Percentiles rank a stretch among this genome's conserved stretches.
phyloP scores from a whole-genome alignment of 257 asterid species.

The Solanum bulbocastanum region DNA sequence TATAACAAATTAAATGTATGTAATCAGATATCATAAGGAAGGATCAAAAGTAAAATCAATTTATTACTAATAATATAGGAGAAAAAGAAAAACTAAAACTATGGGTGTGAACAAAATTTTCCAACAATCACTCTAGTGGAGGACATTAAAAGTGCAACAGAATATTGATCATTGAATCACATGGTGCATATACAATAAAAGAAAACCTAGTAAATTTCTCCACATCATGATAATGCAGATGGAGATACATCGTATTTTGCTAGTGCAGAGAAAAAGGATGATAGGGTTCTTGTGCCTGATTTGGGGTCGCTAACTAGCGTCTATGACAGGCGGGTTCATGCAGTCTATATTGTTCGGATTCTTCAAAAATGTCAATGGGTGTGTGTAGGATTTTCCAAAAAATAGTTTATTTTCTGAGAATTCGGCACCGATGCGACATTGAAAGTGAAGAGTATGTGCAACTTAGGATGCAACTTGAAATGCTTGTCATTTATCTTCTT shows the following conservation, averaged over 20 bases:
- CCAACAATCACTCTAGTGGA: not conserved
- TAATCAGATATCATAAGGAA: too few relatives aligned
- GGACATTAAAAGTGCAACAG: not conserved
- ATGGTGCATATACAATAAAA: not conserved
- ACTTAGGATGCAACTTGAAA: not conserved
- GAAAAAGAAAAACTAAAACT: too few relatives aligned
- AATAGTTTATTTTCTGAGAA: not conserved
- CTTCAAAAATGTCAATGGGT: not conserved
- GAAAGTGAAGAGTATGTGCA: too few relatives aligned
- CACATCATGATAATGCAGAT: not conserved
- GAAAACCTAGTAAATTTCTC: not conserved
- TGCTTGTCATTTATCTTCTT: not conserved
- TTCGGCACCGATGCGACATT: not conserved
- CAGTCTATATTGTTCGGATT: too few relatives aligned
- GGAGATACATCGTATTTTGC: constrained; percentile 52
- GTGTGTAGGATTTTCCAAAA: not conserved
- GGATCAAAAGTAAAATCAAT: too few relatives aligned
- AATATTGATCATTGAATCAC: too few relatives aligned
- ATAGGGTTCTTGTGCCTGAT: constrained; percentile 91
- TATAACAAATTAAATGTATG: too few relatives aligned
- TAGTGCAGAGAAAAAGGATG: constrained; percentile 97
- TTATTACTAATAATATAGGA: too few relatives aligned
- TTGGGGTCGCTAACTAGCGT: constrained; percentile 78
- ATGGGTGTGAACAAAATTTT: not conserved
- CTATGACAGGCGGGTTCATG: constrained; percentile 46